Percentiles rank a stretch among this genome's conserved stretches.
These are phyloP conservation scores for Saccharomycopsis crataegensis DNA, from an alignment of 1,139 yeast species.

Conservation along the genomic window DNA sequence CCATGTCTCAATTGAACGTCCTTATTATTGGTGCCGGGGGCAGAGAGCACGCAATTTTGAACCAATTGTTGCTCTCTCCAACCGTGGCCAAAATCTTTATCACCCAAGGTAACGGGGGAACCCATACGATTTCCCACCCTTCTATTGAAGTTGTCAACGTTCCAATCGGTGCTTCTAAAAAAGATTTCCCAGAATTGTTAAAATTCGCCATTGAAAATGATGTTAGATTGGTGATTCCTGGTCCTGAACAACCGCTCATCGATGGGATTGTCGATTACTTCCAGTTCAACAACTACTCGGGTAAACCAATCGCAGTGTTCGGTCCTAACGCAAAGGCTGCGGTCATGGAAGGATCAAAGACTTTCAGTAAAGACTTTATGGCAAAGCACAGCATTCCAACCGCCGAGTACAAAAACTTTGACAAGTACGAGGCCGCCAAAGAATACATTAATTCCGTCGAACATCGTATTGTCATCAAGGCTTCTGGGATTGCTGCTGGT, in stretches of 20 bases:
- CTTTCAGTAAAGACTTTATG: slow-evolving; percentile 93
- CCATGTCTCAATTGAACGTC: slow-evolving; percentile 41
- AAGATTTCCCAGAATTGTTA: slow-evolving; percentile 51
- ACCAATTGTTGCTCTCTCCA: slow-evolving; percentile 81
- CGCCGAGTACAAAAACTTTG: slow-evolving; percentile 77
- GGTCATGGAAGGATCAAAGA: slow-evolving; percentile 93
- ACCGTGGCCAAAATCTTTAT: slow-evolving; percentile 69
- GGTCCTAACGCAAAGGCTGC: slow-evolving; percentile 94
- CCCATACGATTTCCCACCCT: slow-evolving; percentile 36
- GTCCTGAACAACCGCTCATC: slow-evolving; percentile 98
- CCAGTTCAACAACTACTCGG: slow-evolving; percentile 26
- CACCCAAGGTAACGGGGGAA: slow-evolving; percentile 87
- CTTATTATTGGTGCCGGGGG: slow-evolving; percentile 97
- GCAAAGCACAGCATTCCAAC: slow-evolving; percentile 87
- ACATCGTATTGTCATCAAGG: slow-evolving; percentile 86
- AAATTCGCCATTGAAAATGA: slow-evolving; percentile 63
- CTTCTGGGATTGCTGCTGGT: slow-evolving; percentile 98
- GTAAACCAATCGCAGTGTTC: slow-evolving; percentile 70
- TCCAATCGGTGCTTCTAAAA: slow-evolving; percentile 53
- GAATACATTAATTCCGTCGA: slow-evolving; percentile 57
- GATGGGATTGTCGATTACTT: slow-evolving; percentile 80
- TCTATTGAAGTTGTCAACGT: slow-evolving; percentile 53
- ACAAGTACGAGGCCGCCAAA: slow-evolving; percentile 57
- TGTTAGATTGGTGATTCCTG: slow-evolving; percentile 81
- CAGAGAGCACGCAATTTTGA: slow-evolving; percentile 94